Evolutionary conservation across 2,329 filamentous ascomycete species (phyloP).

Genomic region (Trichothecium roseum): DNA sequence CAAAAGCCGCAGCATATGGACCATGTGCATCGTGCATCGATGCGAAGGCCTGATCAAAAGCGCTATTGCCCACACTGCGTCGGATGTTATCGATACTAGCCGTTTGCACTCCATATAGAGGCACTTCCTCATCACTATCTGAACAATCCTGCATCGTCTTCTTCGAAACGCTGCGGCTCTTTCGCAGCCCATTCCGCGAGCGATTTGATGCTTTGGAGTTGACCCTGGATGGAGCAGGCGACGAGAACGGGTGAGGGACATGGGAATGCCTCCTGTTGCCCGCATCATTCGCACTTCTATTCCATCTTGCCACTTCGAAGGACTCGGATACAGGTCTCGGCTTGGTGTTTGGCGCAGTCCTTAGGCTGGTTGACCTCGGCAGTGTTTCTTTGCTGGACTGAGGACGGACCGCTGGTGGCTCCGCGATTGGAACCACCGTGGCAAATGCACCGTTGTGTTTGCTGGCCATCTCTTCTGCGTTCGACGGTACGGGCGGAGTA

Average conservation of each 20-base stretch:
- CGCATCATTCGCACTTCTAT: no score
- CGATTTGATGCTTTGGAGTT: slow-evolving; percentile 15
- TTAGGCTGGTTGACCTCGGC: no score
- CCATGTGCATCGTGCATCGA: background rate
- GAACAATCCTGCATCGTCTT: slow-evolving; percentile 2
- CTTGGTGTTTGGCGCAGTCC: no score
- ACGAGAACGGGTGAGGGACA: no score
- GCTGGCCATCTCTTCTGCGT: no score
- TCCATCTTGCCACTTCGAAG: no score
- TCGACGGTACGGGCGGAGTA: background rate
- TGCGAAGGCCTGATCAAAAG: slow-evolving; percentile 15
- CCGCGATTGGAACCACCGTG: no score
- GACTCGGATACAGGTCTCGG: no score
- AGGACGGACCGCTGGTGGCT: no score
- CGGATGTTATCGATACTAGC: slow-evolving; percentile 6
- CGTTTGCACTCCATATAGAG: slow-evolving; percentile 1
- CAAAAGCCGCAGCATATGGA: background rate
- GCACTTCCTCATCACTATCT: slow-evolving; percentile 9
- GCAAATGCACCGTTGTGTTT: no score
- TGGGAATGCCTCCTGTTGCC: no score
- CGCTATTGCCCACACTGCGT: slow-evolving; percentile 14
- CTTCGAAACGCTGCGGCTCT: slow-evolving; percentile 10
- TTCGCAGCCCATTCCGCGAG: slow-evolving; percentile 29
- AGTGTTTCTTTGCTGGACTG: no score
- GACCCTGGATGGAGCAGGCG: background rate